Conservation (phyloP, 2,329 filamentous ascomycete genomes). For the Myotisia sp. region DNA sequence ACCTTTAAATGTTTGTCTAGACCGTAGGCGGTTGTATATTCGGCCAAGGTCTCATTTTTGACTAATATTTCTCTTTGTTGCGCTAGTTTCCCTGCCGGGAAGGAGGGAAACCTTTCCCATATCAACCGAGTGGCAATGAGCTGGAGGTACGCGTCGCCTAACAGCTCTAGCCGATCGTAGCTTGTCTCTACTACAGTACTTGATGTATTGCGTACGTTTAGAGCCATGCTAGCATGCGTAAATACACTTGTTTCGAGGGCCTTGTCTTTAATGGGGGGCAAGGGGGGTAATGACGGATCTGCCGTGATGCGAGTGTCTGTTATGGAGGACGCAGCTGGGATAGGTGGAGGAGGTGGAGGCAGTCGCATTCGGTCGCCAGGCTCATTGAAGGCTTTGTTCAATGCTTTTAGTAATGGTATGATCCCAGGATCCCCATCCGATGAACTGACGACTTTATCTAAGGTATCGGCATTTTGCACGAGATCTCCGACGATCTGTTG, state of each 20-base stretch:
- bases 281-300: constrained; percentile 11
- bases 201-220: constrained; percentile 6
- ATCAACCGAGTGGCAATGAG: constrained; percentile 62
- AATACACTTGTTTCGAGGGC: constrained; percentile 50
- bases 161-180: constrained; percentile 78
- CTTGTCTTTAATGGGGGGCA: constrained; percentile 48
- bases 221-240: constrained; percentile 43
- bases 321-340: background rate
- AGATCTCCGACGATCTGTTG: constrained; percentile 16
- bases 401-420: background rate
- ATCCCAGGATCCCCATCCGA: background rate
- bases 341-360: background rate
- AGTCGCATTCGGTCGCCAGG: background rate
- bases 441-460: constrained; percentile 2
- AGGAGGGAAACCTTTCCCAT: constrained; percentile 52
- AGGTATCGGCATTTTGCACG: constrained; percentile 10
- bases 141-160: constrained; percentile 78
- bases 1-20: constrained; percentile 52
- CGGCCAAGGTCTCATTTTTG: constrained; percentile 62
- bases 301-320: background rate
- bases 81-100: constrained; percentile 54
- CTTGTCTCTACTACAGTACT: constrained; percentile 32
- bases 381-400: background rate
- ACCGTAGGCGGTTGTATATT: constrained; percentile 55
- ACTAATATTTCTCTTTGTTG: constrained; percentile 67